phyloP scores from a whole-genome alignment of 2,329 filamentous ascomycete genomes.

The Pseudogymnoascus sp. region DNA sequence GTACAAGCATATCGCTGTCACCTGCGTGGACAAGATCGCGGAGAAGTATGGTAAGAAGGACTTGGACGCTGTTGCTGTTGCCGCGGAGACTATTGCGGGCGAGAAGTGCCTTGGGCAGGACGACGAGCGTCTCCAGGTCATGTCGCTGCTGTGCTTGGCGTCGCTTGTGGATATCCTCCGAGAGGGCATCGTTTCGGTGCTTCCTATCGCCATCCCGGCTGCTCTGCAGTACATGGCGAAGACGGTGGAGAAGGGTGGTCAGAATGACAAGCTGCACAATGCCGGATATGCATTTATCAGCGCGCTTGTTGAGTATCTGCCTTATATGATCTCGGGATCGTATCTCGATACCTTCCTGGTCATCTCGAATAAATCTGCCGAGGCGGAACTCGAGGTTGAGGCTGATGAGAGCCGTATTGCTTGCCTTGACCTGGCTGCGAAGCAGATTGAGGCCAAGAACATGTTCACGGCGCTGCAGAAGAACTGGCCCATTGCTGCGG shows the following conservation, averaged over 20 bases:
- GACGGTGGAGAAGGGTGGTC: slow-evolving; percentile 45
- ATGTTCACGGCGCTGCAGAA: slow-evolving; percentile 64
- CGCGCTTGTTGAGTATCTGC: slow-evolving; percentile 71
- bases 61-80: slow-evolving; percentile 62
- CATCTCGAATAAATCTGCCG: slow-evolving; percentile 64
- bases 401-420: slow-evolving; percentile 56
- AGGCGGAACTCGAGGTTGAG: slow-evolving; percentile 49
- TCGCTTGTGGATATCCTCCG: slow-evolving; percentile 83
- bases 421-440: slow-evolving; percentile 67
- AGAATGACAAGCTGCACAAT: slow-evolving; percentile 62
- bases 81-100: slow-evolving; percentile 69
- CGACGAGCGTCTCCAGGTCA: slow-evolving; percentile 65
- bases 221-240: slow-evolving; percentile 62
- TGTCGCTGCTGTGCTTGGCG: slow-evolving; percentile 81
- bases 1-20: slow-evolving; percentile 77
- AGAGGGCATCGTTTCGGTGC: slow-evolving; percentile 74
- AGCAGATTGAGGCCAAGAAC: slow-evolving; percentile 67
- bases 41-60: slow-evolving; percentile 96
- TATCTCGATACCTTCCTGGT: slow-evolving; percentile 65
- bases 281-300: slow-evolving; percentile 74
- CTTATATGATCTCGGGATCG: slow-evolving; percentile 76
- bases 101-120: slow-evolving; percentile 65
- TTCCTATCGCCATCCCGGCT: slow-evolving; percentile 67
- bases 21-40: slow-evolving; percentile 84
- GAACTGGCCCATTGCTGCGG: slow-evolving; percentile 60